phyloP scores from a whole-genome alignment of 2,329 filamentous ascomycete species.

The Cryphonectria nitschkei region DNA sequence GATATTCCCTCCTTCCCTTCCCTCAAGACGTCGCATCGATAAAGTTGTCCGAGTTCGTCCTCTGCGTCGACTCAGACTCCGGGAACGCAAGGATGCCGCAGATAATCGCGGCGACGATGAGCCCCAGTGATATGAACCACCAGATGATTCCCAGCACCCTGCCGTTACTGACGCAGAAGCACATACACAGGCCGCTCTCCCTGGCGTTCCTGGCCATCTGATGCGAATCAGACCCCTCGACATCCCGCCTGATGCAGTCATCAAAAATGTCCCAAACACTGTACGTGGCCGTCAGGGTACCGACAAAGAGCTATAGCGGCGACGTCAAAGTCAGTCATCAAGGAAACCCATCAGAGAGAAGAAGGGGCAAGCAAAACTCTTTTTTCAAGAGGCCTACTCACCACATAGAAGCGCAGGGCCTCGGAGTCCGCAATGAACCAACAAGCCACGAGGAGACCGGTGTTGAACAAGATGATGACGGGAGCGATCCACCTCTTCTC shows the following conservation, averaged over 20 bases:
- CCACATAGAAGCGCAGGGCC: slow-evolving; percentile 71
- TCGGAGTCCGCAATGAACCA: slow-evolving; percentile 83
- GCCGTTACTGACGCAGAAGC: slow-evolving; percentile 21
- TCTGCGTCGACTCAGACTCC: slow-evolving; percentile 69
- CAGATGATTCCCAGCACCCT: slow-evolving; percentile 72
- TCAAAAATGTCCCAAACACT: slow-evolving; percentile 87
- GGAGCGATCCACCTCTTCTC: slow-evolving; percentile 79
- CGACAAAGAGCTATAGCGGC: slow-evolving; percentile 68
- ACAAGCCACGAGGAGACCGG: slow-evolving; percentile 71
- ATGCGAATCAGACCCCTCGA: slow-evolving; percentile 78
- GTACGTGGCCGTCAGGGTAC: slow-evolving; percentile 80
- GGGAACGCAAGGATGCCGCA: slow-evolving; percentile 77
- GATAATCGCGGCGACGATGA: slow-evolving; percentile 76
- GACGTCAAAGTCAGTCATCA: slow-evolving; percentile 8
- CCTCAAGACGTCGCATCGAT: slow-evolving; percentile 41
- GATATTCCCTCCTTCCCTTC: background rate
- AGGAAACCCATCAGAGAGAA: background rate
- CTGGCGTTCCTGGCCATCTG: slow-evolving; percentile 80
- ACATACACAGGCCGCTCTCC: slow-evolving; percentile 71
- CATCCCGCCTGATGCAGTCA: slow-evolving; percentile 78
- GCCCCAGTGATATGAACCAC: slow-evolving; percentile 70
- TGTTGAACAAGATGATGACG: slow-evolving; percentile 68
- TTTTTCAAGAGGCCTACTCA: slow-evolving; percentile 40
- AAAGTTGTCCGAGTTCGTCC: slow-evolving; percentile 69
- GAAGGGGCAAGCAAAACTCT: background rate